Evolutionary conservation across 352 stramenopile species (phyloP).

Genomic region (Globisporangium abappressorium): DNA sequence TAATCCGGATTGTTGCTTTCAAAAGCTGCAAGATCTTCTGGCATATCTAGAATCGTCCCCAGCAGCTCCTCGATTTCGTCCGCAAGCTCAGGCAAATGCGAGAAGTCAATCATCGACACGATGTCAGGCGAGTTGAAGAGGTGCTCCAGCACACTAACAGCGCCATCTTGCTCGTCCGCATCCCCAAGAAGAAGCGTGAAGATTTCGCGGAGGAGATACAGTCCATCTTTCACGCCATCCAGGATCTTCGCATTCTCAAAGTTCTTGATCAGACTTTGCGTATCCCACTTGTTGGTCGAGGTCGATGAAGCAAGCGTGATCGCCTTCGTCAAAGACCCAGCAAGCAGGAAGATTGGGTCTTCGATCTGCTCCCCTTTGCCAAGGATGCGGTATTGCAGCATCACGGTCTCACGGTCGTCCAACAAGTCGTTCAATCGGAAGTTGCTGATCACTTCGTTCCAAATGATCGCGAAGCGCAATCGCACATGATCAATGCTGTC

Average conservation of each 20-base stretch:
- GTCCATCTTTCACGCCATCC: constrained; percentile 54
- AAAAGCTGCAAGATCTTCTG: constrained; percentile 61
- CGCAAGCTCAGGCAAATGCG: constrained; percentile 48
- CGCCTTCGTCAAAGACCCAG: constrained; percentile 66
- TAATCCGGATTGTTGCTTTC: constrained; percentile 31
- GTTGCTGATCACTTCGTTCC: constrained; percentile 86
- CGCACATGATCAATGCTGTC: constrained; percentile 42
- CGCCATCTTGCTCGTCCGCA: constrained; percentile 38
- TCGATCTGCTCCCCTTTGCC: constrained; percentile 66
- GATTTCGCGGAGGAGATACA: constrained; percentile 61
- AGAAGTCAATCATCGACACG: constrained; percentile 54
- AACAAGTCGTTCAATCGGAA: constrained; percentile 84
- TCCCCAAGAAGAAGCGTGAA: constrained; percentile 68
- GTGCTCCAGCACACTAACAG: constrained; percentile 56
- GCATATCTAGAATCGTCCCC: constrained; percentile 74
- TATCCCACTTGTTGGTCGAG: constrained; percentile 44
- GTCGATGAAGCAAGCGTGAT: constrained; percentile 58
- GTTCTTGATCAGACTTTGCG: constrained; percentile 48
- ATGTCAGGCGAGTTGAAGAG: constrained; percentile 62
- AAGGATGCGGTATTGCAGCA: constrained; percentile 80
- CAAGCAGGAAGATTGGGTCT: constrained; percentile 80
- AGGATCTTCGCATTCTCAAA: constrained; percentile 58
- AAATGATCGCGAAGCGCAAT: constrained; percentile 82
- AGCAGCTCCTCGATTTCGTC: constrained; percentile 77
- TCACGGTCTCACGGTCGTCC: constrained; percentile 81